Evolutionary conservation across 495 filamentous ascomycete species (phyloP).

Genomic region (Penicillium paxilli): DNA sequence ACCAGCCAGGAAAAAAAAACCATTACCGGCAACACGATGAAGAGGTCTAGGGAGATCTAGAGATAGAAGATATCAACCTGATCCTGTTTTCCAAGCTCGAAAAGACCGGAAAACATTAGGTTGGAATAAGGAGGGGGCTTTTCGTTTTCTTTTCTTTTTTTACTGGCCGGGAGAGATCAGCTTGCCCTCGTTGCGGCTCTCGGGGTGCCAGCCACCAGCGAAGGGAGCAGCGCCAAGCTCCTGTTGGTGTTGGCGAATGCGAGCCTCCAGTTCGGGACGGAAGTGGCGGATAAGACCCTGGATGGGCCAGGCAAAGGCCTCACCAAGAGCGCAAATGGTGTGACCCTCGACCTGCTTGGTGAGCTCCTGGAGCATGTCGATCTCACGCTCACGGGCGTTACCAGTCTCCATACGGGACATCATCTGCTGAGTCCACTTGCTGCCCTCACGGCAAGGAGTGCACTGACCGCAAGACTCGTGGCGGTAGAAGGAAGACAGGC

Average conservation of each 20-base stretch:
- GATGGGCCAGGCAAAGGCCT: conserved; percentile 98
- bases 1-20: conserved; percentile 8
- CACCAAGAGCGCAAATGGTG: conserved; percentile 95
- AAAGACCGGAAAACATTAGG: conserved; percentile 14
- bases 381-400: conserved; percentile 82
- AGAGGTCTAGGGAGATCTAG: conserved; percentile 25
- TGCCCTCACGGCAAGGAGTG: conserved; percentile 96
- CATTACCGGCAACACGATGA: conserved; percentile 17
- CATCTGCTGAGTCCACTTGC: conserved; percentile 97
- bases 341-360: conserved; percentile 99
- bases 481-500: conserved; percentile 94
- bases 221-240: conserved; percentile 65
- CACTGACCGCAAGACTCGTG: conserved; percentile 98
- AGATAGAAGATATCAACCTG: conserved; percentile 12
- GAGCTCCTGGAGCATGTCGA: conserved; percentile 98
- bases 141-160: conserved; percentile 12
- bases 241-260: conserved; percentile 72
- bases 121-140: not conserved
- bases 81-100: conserved; percentile 28
- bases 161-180: conserved; percentile 79
- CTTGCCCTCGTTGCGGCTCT: conserved; percentile 73
- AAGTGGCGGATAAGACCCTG: conserved; percentile 98
- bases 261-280: conserved; percentile 87
- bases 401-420: conserved; percentile 95
- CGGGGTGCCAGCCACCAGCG: conserved; percentile 86